Evolutionary conservation across 805 yeast species (phyloP), one percentile per base, ranked within the genome.

Genomic region (Candida xyloterini): DNA sequence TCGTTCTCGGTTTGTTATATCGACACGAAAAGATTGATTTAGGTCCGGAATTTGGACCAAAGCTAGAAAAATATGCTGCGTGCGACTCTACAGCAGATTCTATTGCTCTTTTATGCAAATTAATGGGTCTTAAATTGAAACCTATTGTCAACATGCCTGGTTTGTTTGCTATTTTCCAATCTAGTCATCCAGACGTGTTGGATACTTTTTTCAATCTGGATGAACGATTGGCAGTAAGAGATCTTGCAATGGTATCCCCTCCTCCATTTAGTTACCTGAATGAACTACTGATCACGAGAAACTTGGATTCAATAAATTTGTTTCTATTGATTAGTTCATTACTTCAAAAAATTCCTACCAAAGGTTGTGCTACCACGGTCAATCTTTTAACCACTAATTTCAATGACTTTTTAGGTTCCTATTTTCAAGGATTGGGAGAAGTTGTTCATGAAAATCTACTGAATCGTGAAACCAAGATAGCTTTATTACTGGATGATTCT

Each of bases 221-320:
- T 21, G 42, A 38, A n/a, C 42, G 27, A 10, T 11, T 15, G 11
- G 18, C 42, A 10, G 21, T 23, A 6, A 15, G 51, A 2, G 33
- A 48, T 2, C 20, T 57, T 16, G 45, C 52, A 33, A 40, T 42
- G 13, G 33, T 33, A 14, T 23, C 38, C 1, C 20, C 22, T 15
- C 30, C 48, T 10, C 36, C 50, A 8, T 21, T 56, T 21, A 57
- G 53, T 31, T 57, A 52, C 24, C 36, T 55, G 13, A 54, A 55
- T 29, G 50, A 49, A 32, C 14, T 54, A 5, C 20, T 57, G 13
- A 44, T 59, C 18, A 15, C 28, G 15, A 11, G 13, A 27, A n/a
- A 23, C 1, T 15, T 44, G 14, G 27, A 42, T 21, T 25, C 48
- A 15, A 41, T 43, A 22, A 41, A 47, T 15, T 25, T 57, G 9